A percentile compares a stretch with the other conserved stretches of the same genome.
Evolutionary conservation across 192 early-diverging fungal genomes (phyloP).

Genomic region (Backusella macrospora): DNA sequence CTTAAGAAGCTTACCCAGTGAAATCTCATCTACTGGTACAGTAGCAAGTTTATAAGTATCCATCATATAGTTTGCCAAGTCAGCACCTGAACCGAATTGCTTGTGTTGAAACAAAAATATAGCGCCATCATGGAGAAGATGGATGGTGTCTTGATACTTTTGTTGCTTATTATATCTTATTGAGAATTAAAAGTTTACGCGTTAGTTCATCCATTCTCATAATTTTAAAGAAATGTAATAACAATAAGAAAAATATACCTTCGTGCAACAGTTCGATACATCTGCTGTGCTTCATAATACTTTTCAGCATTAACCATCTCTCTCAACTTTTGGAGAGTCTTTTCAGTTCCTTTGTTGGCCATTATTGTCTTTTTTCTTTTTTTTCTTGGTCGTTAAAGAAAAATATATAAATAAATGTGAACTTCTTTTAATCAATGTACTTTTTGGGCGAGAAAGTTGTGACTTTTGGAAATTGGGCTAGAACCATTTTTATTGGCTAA

Average conservation of each 20-base stretch:
- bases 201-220: neutral
- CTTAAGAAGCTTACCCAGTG: slow-evolving; percentile 54
- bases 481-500: neutral
- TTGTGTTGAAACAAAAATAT: slow-evolving; percentile 75
- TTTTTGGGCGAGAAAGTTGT: neutral
- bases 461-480: neutral
- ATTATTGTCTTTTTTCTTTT: neutral
- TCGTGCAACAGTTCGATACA: slow-evolving; percentile 92
- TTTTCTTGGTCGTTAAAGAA: neutral
- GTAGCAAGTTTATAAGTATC: slow-evolving; percentile 76
- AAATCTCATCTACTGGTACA: slow-evolving; percentile 69
- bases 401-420: neutral
- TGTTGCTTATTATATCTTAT: slow-evolving; percentile 86
- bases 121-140: slow-evolving; percentile 81
- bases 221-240: neutral
- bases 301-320: slow-evolving; percentile 72
- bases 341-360: slow-evolving; percentile 57
- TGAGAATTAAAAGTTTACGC: neutral
- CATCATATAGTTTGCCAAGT: slow-evolving; percentile 81
- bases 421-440: neutral
- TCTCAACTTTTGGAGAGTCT: slow-evolving; percentile 69
- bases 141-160: slow-evolving; percentile 73
- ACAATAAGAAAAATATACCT: slow-evolving; percentile 46
- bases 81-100: slow-evolving; percentile 82
- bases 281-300: slow-evolving; percentile 98